These are phyloP conservation scores for Pseudocercospora fuligena DNA, from an alignment of 2,329 filamentous ascomycete genomes.

Conservation along the genomic window DNA sequence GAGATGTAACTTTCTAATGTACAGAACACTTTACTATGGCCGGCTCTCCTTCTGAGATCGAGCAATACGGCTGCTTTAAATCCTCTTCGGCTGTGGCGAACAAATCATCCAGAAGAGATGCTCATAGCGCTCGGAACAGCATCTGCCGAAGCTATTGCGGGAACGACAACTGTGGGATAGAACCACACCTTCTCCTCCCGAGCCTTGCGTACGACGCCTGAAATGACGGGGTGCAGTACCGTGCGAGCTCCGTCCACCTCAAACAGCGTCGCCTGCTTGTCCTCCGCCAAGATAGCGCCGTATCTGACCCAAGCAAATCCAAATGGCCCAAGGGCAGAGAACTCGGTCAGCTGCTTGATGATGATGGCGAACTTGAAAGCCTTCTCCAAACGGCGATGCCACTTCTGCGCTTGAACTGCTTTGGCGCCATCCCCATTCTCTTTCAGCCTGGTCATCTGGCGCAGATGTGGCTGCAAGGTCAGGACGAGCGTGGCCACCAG, in stretches of 20 bases:
- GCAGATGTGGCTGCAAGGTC: slow-evolving; percentile 14
- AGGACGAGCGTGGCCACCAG: not conserved
- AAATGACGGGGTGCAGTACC: not conserved
- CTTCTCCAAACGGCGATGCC: slow-evolving; percentile 10
- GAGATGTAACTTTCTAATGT: not conserved
- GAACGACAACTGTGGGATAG: not conserved
- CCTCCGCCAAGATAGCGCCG: not conserved
- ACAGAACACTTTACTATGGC: not conserved
- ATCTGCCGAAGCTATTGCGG: not conserved
- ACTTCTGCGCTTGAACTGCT: slow-evolving; percentile 1
- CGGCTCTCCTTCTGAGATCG: not conserved
- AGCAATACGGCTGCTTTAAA: not conserved
- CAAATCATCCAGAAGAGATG: not conserved
- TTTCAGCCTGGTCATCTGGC: not conserved
- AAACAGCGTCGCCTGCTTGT: not conserved
- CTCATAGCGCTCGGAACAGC: not conserved
- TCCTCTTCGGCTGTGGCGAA: not conserved
- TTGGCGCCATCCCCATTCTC: not conserved
- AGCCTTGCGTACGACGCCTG: not conserved
- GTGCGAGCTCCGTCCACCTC: not conserved
- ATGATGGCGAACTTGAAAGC: slow-evolving; percentile 17
- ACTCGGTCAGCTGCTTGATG: slow-evolving; percentile 14
- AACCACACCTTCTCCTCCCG: not conserved
- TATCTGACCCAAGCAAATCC: not conserved
- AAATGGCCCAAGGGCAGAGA: slow-evolving; percentile 11